phyloP scores from a whole-genome alignment of 345 rosid genomes.

The Gossypium australe region DNA sequence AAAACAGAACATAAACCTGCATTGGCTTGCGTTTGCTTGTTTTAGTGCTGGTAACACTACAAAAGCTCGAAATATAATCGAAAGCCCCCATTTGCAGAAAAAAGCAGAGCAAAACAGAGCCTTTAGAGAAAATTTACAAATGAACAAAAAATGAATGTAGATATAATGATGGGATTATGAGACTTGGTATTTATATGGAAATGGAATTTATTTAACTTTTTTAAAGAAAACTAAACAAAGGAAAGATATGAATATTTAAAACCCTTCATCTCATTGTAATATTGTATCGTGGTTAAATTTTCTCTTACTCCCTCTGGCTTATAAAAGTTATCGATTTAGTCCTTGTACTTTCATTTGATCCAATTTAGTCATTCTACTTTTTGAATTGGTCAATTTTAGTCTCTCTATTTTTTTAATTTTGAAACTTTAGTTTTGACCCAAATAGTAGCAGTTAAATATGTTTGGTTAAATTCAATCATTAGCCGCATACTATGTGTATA shows the following conservation, averaged over 20 bases:
- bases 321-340: no score
- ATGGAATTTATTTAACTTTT: background rate
- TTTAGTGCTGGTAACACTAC: conserved; percentile 48
- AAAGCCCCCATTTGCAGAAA: conserved; percentile 64
- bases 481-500: no score
- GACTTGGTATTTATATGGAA: conserved; percentile 8
- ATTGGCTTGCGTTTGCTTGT: conserved; percentile 76
- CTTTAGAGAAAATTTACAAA: background rate
- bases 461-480: no score
- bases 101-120: background rate
- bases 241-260: background rate
- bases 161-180: background rate
- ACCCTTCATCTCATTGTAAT: background rate
- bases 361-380: no score
- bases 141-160: background rate
- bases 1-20: conserved; percentile 46
- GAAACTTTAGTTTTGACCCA: no score
- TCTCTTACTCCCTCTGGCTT: no score
- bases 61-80: conserved; percentile 79
- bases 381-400: no score
- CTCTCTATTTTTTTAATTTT: no score
- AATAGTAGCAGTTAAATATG: no score
- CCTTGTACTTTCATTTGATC: no score
- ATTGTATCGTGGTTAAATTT: no score
- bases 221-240: background rate